A percentile compares a stretch with the other conserved stretches of the same genome.
Evolutionary conservation across 805 yeast species (phyloP).

Genomic region (Pichia paraexigua): DNA sequence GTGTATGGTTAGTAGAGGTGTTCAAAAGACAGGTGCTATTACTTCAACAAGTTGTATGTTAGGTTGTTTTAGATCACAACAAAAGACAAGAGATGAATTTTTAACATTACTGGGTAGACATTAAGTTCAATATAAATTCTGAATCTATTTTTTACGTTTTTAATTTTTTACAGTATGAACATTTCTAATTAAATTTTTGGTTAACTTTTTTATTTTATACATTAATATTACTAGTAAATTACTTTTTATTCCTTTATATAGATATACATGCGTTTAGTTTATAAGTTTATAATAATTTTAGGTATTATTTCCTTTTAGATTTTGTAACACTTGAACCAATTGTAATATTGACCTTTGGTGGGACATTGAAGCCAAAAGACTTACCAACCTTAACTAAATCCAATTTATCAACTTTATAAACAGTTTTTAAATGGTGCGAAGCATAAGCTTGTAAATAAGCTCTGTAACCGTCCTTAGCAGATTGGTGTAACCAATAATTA

Average conservation of each 20-base stretch:
- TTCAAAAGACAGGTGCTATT: constrained; percentile 88
- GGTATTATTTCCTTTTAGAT: constrained; percentile 7
- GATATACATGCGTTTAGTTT: not conserved
- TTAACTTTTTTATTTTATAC: not conserved
- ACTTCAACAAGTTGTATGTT: constrained; percentile 96
- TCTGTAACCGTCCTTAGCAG: constrained; percentile 96
- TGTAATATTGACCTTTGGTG: constrained; percentile 94
- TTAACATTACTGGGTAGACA: constrained; percentile 68
- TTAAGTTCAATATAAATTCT: constrained; percentile 13
- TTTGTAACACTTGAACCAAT: constrained; percentile 72
- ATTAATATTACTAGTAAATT: not conserved
- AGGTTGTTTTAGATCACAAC: constrained; percentile 89
- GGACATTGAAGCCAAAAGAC: constrained; percentile 89
- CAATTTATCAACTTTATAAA: constrained; percentile 90
- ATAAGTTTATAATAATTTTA: not conserved
- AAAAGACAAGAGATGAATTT: constrained; percentile 94
- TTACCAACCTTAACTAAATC: constrained; percentile 93
- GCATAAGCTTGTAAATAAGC: constrained; percentile 96
- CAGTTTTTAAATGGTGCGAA: constrained; percentile 92
- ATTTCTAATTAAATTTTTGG: too few relatives aligned
- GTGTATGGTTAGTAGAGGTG: constrained; percentile 99
- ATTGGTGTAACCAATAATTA: constrained; percentile 88
- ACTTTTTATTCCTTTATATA: not conserved
- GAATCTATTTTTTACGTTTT: not conserved
- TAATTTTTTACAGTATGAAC: not conserved